Evolutionary conservation across 148 eudicot species (phyloP).

Genomic region (Fagopyrum esculentum): DNA sequence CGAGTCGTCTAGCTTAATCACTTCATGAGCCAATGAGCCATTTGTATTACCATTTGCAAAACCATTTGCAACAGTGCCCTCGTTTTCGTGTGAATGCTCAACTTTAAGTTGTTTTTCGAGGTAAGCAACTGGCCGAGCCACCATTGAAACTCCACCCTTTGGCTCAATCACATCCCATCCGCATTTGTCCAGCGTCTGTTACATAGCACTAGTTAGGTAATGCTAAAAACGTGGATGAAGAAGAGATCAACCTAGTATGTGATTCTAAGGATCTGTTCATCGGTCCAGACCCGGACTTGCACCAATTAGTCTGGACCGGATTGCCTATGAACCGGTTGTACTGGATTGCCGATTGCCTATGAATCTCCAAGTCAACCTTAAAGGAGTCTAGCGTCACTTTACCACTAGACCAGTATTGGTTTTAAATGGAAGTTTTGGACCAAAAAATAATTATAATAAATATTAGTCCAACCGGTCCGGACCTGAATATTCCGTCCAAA

Average conservation of each 20-base stretch:
- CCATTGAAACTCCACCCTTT: slow-evolving; percentile 65
- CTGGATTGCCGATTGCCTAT: too few species aligned
- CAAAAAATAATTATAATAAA: too few species aligned
- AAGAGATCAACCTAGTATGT: slow-evolving; percentile 50
- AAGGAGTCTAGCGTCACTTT: too few species aligned
- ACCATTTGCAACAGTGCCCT: slow-evolving; percentile 16
- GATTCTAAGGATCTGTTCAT: slow-evolving; percentile 29
- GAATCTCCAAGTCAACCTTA: too few species aligned
- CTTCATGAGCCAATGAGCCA: slow-evolving; percentile 21
- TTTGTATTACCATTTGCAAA: neutral
- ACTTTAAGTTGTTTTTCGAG: slow-evolving; percentile 51
- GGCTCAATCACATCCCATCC: slow-evolving; percentile 92
- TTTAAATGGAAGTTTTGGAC: too few species aligned
- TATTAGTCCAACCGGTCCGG: too few species aligned
- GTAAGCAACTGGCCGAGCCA: slow-evolving; percentile 67
- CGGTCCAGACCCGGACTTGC: too few species aligned
- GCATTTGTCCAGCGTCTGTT: slow-evolving; percentile 62
- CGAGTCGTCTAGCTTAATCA: slow-evolving; percentile 45
- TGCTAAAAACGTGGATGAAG: slow-evolving; percentile 7
- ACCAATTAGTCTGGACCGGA: too few species aligned
- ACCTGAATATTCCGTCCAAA: too few species aligned
- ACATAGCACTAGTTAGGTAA: neutral
- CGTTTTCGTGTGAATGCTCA: neutral
- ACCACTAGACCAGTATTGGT: too few species aligned
- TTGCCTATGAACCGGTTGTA: too few species aligned